Conservation (phyloP, 768 basidiomycete species). For the Multifurca ochricompacta region DNA sequence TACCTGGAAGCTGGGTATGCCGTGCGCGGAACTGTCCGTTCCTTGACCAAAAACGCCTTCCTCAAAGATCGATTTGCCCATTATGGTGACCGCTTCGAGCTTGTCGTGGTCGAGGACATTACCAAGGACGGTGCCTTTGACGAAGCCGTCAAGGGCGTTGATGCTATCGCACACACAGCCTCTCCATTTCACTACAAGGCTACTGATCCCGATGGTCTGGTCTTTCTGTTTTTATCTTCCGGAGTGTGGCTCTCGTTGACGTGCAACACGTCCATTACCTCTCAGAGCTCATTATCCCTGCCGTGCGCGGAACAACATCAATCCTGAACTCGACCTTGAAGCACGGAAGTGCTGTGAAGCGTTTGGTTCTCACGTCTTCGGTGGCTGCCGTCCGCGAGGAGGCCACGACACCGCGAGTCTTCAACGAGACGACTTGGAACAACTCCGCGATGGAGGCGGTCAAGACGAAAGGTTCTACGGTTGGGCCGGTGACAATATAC, state of each 20-base stretch:
- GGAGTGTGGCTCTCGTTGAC: not conserved
- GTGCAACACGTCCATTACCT: not conserved
- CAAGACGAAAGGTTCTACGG: conserved; percentile 42
- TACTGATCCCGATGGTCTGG: conserved; percentile 33
- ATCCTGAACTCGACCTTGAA: conserved; percentile 54
- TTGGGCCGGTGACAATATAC: conserved; percentile 39
- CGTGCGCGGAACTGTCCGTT: conserved; percentile 63
- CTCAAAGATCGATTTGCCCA: conserved; percentile 46
- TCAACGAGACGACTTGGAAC: conserved; percentile 41
- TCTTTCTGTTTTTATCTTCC: not conserved
- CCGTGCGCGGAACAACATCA: conserved; percentile 60
- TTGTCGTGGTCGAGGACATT: conserved; percentile 66
- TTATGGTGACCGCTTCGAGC: conserved; percentile 51
- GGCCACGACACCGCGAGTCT: conserved; percentile 20
- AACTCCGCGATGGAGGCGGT: conserved; percentile 37
- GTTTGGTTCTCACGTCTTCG: conserved; percentile 58
- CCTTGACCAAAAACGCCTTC: conserved; percentile 48
- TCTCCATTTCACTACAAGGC: conserved; percentile 49
- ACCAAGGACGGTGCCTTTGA: conserved; percentile 59
- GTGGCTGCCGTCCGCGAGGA: conserved; percentile 38
- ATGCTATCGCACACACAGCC: conserved; percentile 63
- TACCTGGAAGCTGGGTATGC: conserved; percentile 56
- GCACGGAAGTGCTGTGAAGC: conserved; percentile 46
- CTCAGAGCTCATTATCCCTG: conserved; percentile 61
- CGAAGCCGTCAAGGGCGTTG: conserved; percentile 67